Evolutionary conservation across 2,329 filamentous ascomycete genomes (phyloP).

Genomic region (Pyrenochaeta sp.): DNA sequence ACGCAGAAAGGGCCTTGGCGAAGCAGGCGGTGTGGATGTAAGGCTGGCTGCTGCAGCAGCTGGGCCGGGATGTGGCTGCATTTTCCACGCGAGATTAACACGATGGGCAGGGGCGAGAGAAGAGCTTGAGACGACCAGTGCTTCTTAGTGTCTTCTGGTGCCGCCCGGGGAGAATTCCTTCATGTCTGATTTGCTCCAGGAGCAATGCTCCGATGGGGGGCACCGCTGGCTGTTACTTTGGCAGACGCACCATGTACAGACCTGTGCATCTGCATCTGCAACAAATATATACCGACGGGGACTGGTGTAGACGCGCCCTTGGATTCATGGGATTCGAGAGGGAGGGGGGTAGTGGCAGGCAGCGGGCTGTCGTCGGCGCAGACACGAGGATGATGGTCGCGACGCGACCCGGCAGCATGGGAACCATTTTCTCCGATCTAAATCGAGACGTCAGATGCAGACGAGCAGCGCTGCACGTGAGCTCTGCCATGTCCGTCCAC

Average conservation of each 20-base stretch:
- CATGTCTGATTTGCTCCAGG: constrained; percentile 36
- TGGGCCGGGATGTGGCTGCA: constrained; percentile 41
- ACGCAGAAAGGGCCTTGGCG: constrained; percentile 26
- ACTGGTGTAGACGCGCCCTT: constrained; percentile 19
- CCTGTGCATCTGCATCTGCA: constrained; percentile 11
- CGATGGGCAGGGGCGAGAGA: constrained; percentile 41
- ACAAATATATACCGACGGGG: constrained; percentile 14
- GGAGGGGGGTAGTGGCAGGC: not conserved
- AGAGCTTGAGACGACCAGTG: constrained; percentile 45
- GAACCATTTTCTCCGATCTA: constrained; percentile 34
- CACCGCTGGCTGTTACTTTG: constrained; percentile 22
- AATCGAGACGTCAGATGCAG: constrained; percentile 12
- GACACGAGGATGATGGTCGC: constrained; percentile 16
- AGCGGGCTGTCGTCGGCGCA: not conserved
- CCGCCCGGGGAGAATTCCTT: constrained; percentile 28
- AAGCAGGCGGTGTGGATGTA: constrained; percentile 42
- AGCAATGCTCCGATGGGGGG: constrained; percentile 39
- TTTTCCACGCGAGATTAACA: constrained; percentile 49
- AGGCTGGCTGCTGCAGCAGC: constrained; percentile 46
- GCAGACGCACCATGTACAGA: constrained; percentile 12
- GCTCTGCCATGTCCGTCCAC: not conserved
- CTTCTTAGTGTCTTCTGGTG: constrained; percentile 47
- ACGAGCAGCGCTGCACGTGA: constrained; percentile 21
- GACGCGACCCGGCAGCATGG: constrained; percentile 29
- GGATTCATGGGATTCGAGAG: constrained; percentile 9